Percentiles rank a stretch among this genome's conserved stretches.
These are phyloP conservation scores for Grammothele lineata DNA, from an alignment of 768 basidiomycete species.

Conservation along the genomic window DNA sequence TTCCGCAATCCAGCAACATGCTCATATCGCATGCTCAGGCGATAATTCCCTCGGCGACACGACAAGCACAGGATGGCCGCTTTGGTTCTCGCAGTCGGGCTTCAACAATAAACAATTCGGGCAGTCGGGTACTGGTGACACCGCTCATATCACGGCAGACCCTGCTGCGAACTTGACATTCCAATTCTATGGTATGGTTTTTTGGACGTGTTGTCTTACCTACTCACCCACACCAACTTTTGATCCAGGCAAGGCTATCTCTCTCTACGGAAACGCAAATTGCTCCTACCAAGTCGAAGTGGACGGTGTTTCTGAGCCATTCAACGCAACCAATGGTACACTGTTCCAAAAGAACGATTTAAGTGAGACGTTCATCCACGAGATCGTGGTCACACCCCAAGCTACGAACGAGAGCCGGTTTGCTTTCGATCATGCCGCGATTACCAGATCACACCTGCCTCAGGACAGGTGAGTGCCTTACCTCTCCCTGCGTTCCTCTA, in stretches of 20 bases:
- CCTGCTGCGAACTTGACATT: constrained; percentile 23
- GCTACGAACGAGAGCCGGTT: constrained; percentile 13
- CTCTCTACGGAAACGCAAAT: constrained; percentile 47
- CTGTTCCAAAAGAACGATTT: no score
- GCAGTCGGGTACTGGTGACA: constrained; percentile 3
- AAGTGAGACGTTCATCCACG: no score
- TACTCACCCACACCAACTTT: background rate
- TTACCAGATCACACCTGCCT: constrained; percentile 31
- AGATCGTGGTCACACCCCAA: constrained; percentile 38
- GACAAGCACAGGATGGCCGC: constrained; percentile 18
- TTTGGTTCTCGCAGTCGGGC: constrained; percentile 12
- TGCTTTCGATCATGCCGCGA: constrained; percentile 51
- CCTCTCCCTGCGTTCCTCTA: no score
- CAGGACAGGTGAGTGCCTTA: no score
- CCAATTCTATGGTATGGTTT: constrained; percentile 25
- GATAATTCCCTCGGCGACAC: no score
- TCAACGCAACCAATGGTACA: constrained; percentile 13
- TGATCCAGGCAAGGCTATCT: constrained; percentile 56
- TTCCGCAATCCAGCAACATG: no score
- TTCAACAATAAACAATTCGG: background rate
- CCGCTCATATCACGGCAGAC: constrained; percentile 16
- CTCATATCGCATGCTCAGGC: no score
- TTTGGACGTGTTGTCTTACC: background rate
- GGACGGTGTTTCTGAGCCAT: constrained; percentile 34
- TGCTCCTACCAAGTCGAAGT: constrained; percentile 43